Evolutionary conservation across 768 basidiomycete genomes (phyloP).

Genomic region (Leccinum boreale): DNA sequence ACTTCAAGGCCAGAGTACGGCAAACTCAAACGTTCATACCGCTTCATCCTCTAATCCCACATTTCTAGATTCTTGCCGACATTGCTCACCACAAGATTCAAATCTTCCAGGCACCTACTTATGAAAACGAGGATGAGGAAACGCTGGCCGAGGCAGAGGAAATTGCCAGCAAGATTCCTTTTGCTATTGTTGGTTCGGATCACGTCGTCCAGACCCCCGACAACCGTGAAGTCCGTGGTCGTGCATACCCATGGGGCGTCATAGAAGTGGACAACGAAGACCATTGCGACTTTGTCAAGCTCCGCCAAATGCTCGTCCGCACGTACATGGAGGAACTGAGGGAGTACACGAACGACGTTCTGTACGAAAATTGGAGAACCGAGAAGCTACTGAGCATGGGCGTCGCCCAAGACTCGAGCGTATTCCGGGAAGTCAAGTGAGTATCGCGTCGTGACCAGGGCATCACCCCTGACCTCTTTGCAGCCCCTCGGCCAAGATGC

Average conservation of each 20-base stretch:
- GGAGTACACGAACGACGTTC: conserved; percentile 92
- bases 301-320: conserved; percentile 97
- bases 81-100: conserved; percentile 94
- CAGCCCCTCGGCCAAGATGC: conserved; percentile 93
- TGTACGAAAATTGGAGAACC: conserved; percentile 98
- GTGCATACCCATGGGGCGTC: conserved; percentile 97
- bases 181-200: conserved; percentile 97
- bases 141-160: conserved; percentile 96
- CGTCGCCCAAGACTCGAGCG: conserved; percentile 93
- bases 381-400: conserved; percentile 98
- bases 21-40: not conserved
- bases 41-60: not conserved
- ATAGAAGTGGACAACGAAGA: conserved; percentile 99
- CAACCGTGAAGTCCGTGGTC: conserved; percentile 90
- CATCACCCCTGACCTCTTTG: conserved; percentile 13
- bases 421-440: conserved; percentile 99
- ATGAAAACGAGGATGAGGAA: conserved; percentile 99
- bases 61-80: conserved; percentile 77
- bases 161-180: conserved; percentile 97
- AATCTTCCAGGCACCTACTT: conserved; percentile 96
- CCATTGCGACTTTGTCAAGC: conserved; percentile 99
- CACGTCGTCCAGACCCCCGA: conserved; percentile 76
- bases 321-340: conserved; percentile 99
- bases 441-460: conserved; percentile 29
- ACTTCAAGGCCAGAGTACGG: conserved; percentile 89